A percentile compares a stretch with the other conserved stretches of the same genome.
Conservation (phyloP, 805 yeast genomes). For the Yamadazyma akitaensis region DNA sequence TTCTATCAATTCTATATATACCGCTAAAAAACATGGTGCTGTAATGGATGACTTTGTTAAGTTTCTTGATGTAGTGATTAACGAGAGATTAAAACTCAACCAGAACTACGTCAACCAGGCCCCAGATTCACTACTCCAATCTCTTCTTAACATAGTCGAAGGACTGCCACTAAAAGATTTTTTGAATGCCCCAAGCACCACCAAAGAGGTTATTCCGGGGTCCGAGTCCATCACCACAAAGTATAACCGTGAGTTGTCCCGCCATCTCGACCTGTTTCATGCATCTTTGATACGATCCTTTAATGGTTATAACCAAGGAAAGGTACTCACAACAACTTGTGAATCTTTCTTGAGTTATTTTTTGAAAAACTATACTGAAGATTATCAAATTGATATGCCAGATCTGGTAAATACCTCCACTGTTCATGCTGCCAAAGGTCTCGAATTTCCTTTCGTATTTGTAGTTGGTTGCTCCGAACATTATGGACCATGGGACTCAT, state of each 20-base stretch:
- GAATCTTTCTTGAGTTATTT: slow-evolving; percentile 38
- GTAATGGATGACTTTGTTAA: slow-evolving; percentile 1
- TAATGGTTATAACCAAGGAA: slow-evolving; percentile 8
- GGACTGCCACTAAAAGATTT: slow-evolving; percentile 32
- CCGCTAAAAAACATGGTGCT: background rate
- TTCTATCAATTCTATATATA: slow-evolving; percentile 6
- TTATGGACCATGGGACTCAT: slow-evolving; percentile 14
- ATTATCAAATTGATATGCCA: slow-evolving; percentile 22
- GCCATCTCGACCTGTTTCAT: slow-evolving; percentile 19
- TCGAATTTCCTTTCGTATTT: slow-evolving; percentile 70
- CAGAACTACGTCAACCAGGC: slow-evolving; percentile 21
- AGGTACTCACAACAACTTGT: slow-evolving; percentile 1
- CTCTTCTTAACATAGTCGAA: slow-evolving; percentile 28
- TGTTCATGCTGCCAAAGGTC: slow-evolving; percentile 70
- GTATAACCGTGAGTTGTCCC: slow-evolving; percentile 10
- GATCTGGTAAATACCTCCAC: slow-evolving; percentile 56
- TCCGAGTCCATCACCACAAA: background rate
- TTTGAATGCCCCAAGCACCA: slow-evolving; percentile 16
- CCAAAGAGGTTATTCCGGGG: slow-evolving; percentile 1
- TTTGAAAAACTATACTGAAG: slow-evolving; percentile 39
- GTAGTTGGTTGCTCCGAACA: slow-evolving; percentile 23
- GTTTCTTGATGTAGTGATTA: slow-evolving; percentile 16
- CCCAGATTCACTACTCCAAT: slow-evolving; percentile 35
- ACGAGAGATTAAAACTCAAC: slow-evolving; percentile 11
- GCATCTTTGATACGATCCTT: slow-evolving; percentile 19